phyloP scores from a whole-genome alignment of 306 rosid species.

The Boehmeria nivea region DNA sequence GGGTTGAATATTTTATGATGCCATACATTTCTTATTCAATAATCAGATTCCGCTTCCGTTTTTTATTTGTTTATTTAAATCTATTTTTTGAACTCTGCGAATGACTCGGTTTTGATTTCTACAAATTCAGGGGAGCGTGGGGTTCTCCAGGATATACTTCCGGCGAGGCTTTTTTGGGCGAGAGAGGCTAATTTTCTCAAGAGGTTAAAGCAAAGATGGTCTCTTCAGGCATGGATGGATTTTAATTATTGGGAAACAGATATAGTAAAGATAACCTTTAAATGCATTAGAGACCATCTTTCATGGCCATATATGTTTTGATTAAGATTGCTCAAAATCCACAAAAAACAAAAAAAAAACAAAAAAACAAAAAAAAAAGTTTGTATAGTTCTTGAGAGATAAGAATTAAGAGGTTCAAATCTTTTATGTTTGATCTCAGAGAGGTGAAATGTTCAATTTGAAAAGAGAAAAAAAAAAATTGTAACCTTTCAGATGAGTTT shows the following conservation, averaged over 20 bases:
- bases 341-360: neutral
- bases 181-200: slow-evolving; percentile 2
- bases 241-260: too few relatives aligned
- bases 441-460: too few relatives aligned
- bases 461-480: too few relatives aligned
- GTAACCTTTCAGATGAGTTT: too few relatives aligned
- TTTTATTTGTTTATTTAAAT: too few relatives aligned
- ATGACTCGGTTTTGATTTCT: neutral
- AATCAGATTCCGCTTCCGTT: too few relatives aligned
- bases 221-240: slow-evolving; percentile 18
- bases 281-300: slow-evolving; percentile 15
- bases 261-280: slow-evolving; percentile 9
- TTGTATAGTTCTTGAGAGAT: slow-evolving; percentile 21
- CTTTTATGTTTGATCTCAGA: too few relatives aligned
- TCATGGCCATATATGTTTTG: neutral
- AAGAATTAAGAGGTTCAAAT: neutral
- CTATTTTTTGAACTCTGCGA: too few relatives aligned
- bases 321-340: slow-evolving; percentile 2
- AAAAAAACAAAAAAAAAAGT: neutral
- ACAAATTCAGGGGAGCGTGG: slow-evolving; percentile 8
- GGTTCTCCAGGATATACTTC: slow-evolving; percentile 6
- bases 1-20: slow-evolving; percentile 5
- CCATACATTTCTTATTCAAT: neutral
- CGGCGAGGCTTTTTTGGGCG: slow-evolving; percentile 9
- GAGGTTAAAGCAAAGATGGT: slow-evolving; percentile 13